Conservation (phyloP, 2,329 filamentous ascomycete species). For the Xylariaceae sp. region DNA sequence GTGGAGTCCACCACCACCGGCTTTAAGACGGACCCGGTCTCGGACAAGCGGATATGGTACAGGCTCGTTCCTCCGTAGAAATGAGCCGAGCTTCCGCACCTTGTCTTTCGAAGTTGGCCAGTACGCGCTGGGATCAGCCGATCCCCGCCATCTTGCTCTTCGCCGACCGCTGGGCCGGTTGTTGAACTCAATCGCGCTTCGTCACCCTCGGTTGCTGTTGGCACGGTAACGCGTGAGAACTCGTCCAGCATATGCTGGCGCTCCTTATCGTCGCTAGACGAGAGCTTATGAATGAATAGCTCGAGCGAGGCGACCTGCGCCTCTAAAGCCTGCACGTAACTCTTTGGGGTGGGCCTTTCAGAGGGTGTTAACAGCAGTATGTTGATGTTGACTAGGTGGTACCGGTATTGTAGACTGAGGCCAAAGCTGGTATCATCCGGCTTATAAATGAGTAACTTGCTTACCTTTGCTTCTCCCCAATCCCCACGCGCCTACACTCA, state of each 20-base stretch:
- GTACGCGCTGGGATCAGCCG: conserved; percentile 33
- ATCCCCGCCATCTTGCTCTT: conserved; percentile 18
- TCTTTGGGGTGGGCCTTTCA: conserved; percentile 41
- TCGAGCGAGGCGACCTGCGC: conserved; percentile 45
- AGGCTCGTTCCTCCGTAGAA: conserved; percentile 49
- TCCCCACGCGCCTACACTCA: conserved; percentile 18
- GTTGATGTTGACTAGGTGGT: too few species aligned
- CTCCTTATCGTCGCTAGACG: conserved; percentile 37
- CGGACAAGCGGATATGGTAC: conserved; percentile 39
- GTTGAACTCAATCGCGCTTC: conserved; percentile 18
- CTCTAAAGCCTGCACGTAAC: conserved; percentile 46
- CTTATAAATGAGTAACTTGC: not conserved
- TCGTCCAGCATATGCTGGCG: conserved; percentile 42
- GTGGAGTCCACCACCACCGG: conserved; percentile 13
- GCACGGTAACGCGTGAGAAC: conserved; percentile 28
- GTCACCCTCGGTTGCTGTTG: conserved; percentile 11
- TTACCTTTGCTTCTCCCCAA: conserved; percentile 24
- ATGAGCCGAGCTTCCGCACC: conserved; percentile 39
- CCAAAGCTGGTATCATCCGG: not conserved
- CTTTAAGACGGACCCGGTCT: conserved; percentile 14
- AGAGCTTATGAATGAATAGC: conserved; percentile 42
- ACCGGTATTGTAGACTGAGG: not conserved
- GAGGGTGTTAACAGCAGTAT: conserved; percentile 2
- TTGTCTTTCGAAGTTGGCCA: conserved; percentile 38
- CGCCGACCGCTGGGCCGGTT: conserved; percentile 7